A percentile compares a stretch with the other conserved stretches of the same genome.
These are phyloP conservation scores for Trametes polyzona DNA, from an alignment of 1,284 basidiomycete species.

Conservation along the genomic window DNA sequence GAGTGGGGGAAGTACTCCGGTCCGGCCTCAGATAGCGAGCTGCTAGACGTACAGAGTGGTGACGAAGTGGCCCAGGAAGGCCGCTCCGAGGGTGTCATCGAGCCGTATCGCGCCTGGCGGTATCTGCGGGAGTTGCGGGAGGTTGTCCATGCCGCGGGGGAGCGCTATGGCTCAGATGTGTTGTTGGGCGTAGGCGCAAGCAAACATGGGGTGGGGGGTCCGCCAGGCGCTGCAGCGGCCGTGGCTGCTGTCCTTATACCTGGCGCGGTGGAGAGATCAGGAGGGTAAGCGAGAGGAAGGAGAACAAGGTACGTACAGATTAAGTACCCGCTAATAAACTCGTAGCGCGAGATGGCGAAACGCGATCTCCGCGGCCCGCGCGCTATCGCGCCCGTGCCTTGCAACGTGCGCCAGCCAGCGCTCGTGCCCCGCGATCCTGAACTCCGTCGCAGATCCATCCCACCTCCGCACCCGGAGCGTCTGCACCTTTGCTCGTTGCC, in stretches of 20 bases:
- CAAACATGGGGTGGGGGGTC: not conserved
- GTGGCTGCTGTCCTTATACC: not conserved
- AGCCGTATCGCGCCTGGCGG: constrained; percentile 4
- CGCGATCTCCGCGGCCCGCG: not conserved
- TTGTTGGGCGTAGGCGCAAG: not conserved
- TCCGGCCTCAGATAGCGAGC: not conserved
- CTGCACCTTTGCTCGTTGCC: not conserved
- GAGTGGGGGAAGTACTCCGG: too few species aligned
- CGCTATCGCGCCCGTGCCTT: not conserved
- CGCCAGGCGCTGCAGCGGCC: not conserved
- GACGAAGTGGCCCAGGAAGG: constrained; percentile 26
- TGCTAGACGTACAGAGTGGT: constrained; percentile 19
- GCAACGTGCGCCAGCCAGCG: not conserved
- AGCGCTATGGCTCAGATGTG: not conserved
- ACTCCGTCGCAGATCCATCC: not conserved
- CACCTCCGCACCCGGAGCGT: not conserved
- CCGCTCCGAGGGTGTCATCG: constrained; percentile 25
- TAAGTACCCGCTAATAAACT: not conserved
- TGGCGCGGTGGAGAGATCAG: not conserved
- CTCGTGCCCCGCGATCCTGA: not conserved
- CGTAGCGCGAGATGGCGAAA: not conserved
- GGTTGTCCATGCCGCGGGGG: not conserved
- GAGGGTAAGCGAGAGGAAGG: not conserved
- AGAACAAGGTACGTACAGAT: not conserved
- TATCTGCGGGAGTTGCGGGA: not conserved